phyloP scores from a whole-genome alignment of 2,329 filamentous ascomycete species.

The Apiospora aurea region DNA sequence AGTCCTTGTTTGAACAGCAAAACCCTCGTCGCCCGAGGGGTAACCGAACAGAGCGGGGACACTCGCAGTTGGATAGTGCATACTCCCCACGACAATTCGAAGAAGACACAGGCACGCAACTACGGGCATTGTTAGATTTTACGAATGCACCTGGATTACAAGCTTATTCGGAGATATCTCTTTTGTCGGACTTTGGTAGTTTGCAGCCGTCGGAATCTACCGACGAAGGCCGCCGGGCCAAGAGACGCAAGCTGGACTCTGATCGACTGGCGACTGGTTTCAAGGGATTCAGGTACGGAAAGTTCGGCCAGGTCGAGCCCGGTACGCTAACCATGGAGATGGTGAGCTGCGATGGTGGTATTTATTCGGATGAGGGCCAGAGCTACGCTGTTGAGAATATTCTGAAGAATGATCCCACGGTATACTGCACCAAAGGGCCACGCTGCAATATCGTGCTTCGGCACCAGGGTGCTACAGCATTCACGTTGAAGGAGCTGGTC shows the following conservation, averaged over 20 bases:
- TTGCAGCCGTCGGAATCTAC: constrained; percentile 35
- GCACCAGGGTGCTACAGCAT: constrained; percentile 81
- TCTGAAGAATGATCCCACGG: constrained; percentile 79
- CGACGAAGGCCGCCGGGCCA: constrained; percentile 57
- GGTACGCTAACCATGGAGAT: constrained; percentile 87
- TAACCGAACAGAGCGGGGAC: constrained; percentile 11
- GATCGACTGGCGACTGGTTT: constrained; percentile 60
- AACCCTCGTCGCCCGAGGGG: constrained; percentile 7
- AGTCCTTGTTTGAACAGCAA: constrained; percentile 24
- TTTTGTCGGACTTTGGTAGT: constrained; percentile 34
- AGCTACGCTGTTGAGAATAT: constrained; percentile 79
- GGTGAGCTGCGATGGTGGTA: constrained; percentile 85
- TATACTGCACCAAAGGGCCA: constrained; percentile 90
- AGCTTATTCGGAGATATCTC: constrained; percentile 36
- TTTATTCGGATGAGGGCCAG: constrained; percentile 66
- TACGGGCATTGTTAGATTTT: constrained; percentile 38
- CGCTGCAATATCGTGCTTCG: constrained; percentile 86
- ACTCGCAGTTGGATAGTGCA: neutral
- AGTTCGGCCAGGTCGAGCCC: constrained; percentile 85
- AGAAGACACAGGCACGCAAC: constrained; percentile 34
- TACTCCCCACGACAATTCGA: constrained; percentile 22
- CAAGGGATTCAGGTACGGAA: constrained; percentile 78
- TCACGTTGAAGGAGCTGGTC: constrained; percentile 83
- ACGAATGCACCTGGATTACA: constrained; percentile 30
- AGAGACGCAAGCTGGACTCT: constrained; percentile 75